These are phyloP conservation scores for Lizonia empirigonia DNA, from an alignment of 2,329 filamentous ascomycete genomes.

Conservation along the genomic window DNA sequence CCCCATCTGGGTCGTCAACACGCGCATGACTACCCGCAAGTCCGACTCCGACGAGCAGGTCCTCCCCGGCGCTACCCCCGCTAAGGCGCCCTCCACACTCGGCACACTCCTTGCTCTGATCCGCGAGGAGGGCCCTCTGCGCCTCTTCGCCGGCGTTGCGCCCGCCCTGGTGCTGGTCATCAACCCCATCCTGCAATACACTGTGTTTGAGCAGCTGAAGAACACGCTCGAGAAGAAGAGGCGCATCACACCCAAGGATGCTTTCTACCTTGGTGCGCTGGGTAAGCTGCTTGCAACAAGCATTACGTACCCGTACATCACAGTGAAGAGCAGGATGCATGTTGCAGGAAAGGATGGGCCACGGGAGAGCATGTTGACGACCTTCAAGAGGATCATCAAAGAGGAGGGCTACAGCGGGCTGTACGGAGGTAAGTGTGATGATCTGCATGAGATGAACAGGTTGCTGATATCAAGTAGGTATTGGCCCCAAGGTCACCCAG, in stretches of 20 bases:
- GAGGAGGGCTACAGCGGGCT: conserved; percentile 92
- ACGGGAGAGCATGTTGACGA: conserved; percentile 79
- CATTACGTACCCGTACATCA: conserved; percentile 98
- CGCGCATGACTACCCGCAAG: conserved; percentile 91
- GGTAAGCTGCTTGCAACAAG: conserved; percentile 93
- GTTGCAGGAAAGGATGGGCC: conserved; percentile 78
- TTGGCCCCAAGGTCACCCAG: conserved; percentile 94
- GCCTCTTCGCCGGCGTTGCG: conserved; percentile 89
- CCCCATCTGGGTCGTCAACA: conserved; percentile 99
- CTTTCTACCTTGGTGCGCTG: conserved; percentile 88
- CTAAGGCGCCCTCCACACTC: conserved; percentile 73
- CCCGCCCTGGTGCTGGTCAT: conserved; percentile 93
- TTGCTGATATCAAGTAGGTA: conserved; percentile 62
- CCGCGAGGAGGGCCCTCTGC: conserved; percentile 79
- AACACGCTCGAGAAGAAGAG: conserved; percentile 79
- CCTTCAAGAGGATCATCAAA: conserved; percentile 76
- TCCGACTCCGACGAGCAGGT: conserved; percentile 55
- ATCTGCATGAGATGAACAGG: neutral
- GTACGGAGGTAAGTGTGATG: conserved; percentile 77
- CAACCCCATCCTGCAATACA: conserved; percentile 98
- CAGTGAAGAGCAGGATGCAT: conserved; percentile 97
- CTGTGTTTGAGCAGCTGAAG: conserved; percentile 98
- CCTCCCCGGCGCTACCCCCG: conserved; percentile 50
- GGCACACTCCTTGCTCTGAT: conserved; percentile 81
- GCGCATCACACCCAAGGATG: conserved; percentile 81